Percentiles rank a stretch among this genome's conserved stretches.
Evolutionary conservation across 495 filamentous ascomycete species (phyloP).

Genomic region (Penicillium goetzii): DNA sequence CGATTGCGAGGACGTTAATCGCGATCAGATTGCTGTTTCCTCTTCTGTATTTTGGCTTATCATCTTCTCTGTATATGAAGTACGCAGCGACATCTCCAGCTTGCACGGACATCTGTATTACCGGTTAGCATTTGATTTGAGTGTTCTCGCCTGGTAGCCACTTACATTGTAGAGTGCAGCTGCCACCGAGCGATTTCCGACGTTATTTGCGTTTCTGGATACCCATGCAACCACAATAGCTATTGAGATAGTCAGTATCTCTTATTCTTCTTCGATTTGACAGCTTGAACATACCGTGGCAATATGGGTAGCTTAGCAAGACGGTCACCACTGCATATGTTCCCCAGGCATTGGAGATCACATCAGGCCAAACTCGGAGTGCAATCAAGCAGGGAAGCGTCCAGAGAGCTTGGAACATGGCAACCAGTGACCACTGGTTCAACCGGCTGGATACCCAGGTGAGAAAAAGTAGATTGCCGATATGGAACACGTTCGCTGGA

Average conservation of each 20-base stretch:
- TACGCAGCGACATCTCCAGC: conserved; percentile 52
- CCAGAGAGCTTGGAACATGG: conserved; percentile 53
- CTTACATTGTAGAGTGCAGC: conserved; percentile 57
- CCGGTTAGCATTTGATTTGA: conserved; percentile 6
- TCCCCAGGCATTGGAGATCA: conserved; percentile 49
- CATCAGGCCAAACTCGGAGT: conserved; percentile 47
- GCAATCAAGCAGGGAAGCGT: conserved; percentile 56
- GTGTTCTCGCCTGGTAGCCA: background rate
- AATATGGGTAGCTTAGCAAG: conserved; percentile 58
- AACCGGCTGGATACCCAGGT: conserved; percentile 57
- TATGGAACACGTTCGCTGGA: conserved; percentile 55
- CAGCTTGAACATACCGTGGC: conserved; percentile 37
- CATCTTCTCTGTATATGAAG: conserved; percentile 60
- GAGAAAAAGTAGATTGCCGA: conserved; percentile 46
- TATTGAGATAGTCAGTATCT: background rate
- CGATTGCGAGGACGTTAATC: conserved; percentile 46
- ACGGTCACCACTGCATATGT: conserved; percentile 54
- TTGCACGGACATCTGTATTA: conserved; percentile 45
- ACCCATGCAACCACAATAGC: conserved; percentile 67
- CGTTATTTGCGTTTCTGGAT: conserved; percentile 61
- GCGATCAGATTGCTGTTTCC: conserved; percentile 55
- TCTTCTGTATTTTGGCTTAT: conserved; percentile 53
- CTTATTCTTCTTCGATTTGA: no score
- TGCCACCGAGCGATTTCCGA: conserved; percentile 64
- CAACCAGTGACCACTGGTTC: conserved; percentile 53